Conservation (phyloP, 257 asterid genomes). For the Fraxinus excelsior region DNA sequence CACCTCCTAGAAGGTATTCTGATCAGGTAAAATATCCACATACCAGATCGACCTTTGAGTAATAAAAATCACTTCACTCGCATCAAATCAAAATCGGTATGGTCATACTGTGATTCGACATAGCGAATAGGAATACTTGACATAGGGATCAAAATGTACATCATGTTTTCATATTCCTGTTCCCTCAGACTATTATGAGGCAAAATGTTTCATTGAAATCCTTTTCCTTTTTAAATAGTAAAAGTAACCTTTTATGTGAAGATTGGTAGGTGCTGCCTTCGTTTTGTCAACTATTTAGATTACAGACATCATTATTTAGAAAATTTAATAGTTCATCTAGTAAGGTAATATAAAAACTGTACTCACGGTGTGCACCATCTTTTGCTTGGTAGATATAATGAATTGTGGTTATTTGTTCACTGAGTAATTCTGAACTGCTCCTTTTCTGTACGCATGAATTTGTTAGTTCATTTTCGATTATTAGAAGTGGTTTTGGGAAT, state of each 20-base stretch:
- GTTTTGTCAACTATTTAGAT: neutral
- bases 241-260: constrained; percentile 1
- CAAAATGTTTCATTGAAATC: neutral
- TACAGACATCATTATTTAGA: neutral
- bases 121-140: neutral
- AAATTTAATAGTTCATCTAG: neutral
- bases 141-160: neutral
- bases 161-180: neutral
- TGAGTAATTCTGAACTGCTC: neutral
- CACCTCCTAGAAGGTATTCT: neutral
- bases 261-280: neutral
- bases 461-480: neutral
- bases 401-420: neutral
- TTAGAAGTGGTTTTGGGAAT: neutral
- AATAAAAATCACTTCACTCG: neutral
- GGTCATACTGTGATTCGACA: neutral
- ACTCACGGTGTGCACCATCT: neutral
- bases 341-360: neutral
- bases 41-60: neutral
- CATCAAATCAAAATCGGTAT: neutral
- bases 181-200: neutral
- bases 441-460: neutral
- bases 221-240: neutral
- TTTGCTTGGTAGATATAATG: neutral
- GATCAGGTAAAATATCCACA: neutral